Evolutionary conservation across 2,329 filamentous ascomycete genomes (phyloP).

Genomic region (Pestalotiopsis sp.): DNA sequence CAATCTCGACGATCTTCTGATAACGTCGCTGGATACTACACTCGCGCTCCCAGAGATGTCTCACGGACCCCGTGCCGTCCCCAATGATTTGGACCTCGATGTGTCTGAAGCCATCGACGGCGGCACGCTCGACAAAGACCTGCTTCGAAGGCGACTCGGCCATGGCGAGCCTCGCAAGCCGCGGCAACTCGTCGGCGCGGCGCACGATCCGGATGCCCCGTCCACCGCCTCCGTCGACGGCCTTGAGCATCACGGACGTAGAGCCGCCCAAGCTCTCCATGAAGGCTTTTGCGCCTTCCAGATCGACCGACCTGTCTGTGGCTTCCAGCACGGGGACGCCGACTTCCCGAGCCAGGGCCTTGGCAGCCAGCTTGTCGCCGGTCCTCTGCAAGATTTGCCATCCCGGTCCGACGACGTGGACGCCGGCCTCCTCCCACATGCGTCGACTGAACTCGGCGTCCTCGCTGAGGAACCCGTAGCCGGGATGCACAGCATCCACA

Average conservation of each 20-base stretch:
- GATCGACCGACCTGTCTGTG: conserved; percentile 20
- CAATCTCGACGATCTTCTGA: conserved; percentile 63
- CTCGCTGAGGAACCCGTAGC: conserved; percentile 67
- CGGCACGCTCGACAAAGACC: conserved; percentile 63
- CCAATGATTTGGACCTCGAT: conserved; percentile 68
- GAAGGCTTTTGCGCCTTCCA: conserved; percentile 56
- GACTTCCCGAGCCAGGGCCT: conserved; percentile 44
- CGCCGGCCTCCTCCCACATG: conserved; percentile 51
- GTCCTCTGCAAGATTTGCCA: conserved; percentile 50
- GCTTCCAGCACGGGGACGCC: conserved; percentile 43
- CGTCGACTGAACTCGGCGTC: conserved; percentile 60
- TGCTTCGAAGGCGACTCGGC: conserved; percentile 60
- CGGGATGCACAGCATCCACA: conserved; percentile 62
- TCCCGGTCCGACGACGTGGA: conserved; percentile 61
- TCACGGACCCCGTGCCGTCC: conserved; percentile 58
- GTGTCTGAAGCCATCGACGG: conserved; percentile 62
- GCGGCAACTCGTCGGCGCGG: conserved; percentile 43
- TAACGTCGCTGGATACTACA: conserved; percentile 69
- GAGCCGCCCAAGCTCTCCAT: conserved; percentile 31
- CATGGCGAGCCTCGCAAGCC: conserved; percentile 50
- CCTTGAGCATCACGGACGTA: conserved; percentile 57
- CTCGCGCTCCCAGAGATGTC: conserved; percentile 66
- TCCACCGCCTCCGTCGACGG: conserved; percentile 65
- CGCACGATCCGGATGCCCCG: conserved; percentile 59
- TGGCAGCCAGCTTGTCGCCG: conserved; percentile 24